Percentiles rank a stretch among this genome's conserved stretches.
phyloP scores from a whole-genome alignment of 1,284 basidiomycete genomes.

The Trichosporon sp. region DNA sequence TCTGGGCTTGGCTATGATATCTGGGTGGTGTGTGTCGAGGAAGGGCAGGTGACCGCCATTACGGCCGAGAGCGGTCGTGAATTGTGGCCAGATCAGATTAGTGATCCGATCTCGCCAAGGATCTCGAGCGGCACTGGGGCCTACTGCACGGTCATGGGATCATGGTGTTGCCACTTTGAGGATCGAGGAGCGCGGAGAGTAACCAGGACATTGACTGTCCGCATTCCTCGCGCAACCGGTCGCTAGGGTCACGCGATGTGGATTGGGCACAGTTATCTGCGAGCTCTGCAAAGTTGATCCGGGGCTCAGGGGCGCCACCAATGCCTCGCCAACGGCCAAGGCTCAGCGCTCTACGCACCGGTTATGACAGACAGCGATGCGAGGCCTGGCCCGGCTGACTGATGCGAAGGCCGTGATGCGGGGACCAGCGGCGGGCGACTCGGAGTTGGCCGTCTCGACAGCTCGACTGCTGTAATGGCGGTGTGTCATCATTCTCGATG shows the following conservation, averaged over 20 bases:
- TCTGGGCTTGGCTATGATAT: no score
- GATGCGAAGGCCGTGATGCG: neutral
- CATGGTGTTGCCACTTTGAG: neutral
- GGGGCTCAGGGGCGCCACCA: neutral
- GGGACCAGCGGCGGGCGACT: neutral
- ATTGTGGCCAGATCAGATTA: neutral
- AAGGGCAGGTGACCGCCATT: neutral
- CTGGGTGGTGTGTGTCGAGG: neutral
- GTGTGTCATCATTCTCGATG: neutral
- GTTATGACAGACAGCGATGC: neutral
- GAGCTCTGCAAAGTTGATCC: neutral
- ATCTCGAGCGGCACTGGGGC: neutral
- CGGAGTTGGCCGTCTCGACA: neutral
- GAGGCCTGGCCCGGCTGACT: neutral
- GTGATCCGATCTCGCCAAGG: neutral
- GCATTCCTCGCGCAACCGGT: neutral
- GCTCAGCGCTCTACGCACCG: no score
- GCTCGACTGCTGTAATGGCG: neutral
- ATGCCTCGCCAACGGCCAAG: neutral
- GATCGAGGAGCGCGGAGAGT: neutral
- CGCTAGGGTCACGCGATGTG: neutral
- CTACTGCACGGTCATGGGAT: neutral
- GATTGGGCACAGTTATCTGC: neutral
- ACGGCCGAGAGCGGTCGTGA: neutral
- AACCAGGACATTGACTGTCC: neutral